Conservation (phyloP, 2,329 filamentous ascomycete genomes). For the Penicillium sp. region DNA sequence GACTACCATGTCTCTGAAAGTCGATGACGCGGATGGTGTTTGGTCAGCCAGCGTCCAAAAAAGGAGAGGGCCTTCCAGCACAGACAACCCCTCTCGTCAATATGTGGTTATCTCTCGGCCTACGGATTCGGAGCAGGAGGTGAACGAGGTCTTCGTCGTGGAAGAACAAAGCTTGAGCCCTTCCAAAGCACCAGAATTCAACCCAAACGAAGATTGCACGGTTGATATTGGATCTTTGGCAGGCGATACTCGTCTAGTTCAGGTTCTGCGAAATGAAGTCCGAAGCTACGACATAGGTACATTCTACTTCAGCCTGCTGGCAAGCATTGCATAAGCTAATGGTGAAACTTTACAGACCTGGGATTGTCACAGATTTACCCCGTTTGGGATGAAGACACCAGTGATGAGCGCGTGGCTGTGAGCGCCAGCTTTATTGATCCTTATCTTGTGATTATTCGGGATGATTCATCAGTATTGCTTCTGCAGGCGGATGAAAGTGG, state of each 20-base stretch:
- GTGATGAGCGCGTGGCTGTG: conserved; percentile 70
- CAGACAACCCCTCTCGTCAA: conserved; percentile 60
- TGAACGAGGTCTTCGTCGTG: conserved; percentile 74
- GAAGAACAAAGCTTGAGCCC: conserved; percentile 73
- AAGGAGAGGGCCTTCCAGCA: conserved; percentile 49
- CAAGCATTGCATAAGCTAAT: conserved; percentile 3
- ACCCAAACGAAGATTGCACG: conserved; percentile 81
- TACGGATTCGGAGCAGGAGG: conserved; percentile 66
- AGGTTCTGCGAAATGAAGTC: conserved; percentile 82
- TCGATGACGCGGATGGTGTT: conserved; percentile 70
- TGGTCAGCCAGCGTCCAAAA: conserved; percentile 69
- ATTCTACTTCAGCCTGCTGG: conserved; percentile 33
- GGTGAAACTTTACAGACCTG: conserved; percentile 60
- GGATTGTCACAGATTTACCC: conserved; percentile 87
- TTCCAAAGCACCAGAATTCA: conserved; percentile 82
- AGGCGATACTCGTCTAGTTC: conserved; percentile 77
- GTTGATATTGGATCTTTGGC: conserved; percentile 82
- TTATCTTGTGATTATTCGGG: conserved; percentile 77
- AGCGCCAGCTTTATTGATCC: conserved; percentile 84
- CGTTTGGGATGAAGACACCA: conserved; percentile 87
- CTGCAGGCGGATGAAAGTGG: conserved; percentile 76
- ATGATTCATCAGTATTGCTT: conserved; percentile 77
- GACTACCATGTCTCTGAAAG: conserved; percentile 67
- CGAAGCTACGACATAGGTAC: conserved; percentile 86
- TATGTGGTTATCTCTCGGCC: conserved; percentile 79